Evolutionary conservation across 2,329 filamentous ascomycete species (phyloP).

Genomic region (Pestalotiopsis sp.): DNA sequence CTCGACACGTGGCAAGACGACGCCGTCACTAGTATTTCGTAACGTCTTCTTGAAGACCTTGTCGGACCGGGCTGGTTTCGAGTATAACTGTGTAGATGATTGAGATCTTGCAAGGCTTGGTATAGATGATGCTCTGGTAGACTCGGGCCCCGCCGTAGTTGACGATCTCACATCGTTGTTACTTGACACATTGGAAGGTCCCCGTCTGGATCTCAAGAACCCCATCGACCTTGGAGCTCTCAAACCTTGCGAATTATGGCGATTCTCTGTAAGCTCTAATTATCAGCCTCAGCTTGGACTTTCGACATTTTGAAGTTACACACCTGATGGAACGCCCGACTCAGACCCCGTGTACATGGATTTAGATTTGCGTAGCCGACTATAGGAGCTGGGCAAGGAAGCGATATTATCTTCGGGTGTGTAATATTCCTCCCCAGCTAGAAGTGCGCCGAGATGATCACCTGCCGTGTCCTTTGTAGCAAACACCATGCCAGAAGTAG

Average conservation of each 20-base stretch:
- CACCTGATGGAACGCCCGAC: not conserved
- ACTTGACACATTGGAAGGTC: slow-evolving; percentile 23
- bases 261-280: not conserved
- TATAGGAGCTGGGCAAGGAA: slow-evolving; percentile 51
- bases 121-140: no score
- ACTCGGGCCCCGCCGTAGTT: no score
- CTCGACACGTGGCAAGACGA: slow-evolving; percentile 27
- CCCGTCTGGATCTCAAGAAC: slow-evolving; percentile 43
- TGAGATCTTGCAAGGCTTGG: slow-evolving; percentile 29
- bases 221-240: slow-evolving; percentile 59
- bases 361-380: slow-evolving; percentile 55
- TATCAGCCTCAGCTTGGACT: no score
- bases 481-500: slow-evolving; percentile 29
- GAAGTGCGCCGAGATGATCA: slow-evolving; percentile 39
- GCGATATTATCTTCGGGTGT: slow-evolving; percentile 50
- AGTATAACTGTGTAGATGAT: slow-evolving; percentile 47
- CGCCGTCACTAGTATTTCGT: slow-evolving; percentile 52
- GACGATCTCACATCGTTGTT: not conserved
- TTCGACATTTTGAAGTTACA: not conserved
- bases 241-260: slow-evolving; percentile 25
- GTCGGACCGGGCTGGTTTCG: slow-evolving; percentile 38
- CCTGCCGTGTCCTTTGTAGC: slow-evolving; percentile 33
- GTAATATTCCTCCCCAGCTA: slow-evolving; percentile 45
- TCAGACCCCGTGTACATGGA: slow-evolving; percentile 52
- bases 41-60: slow-evolving; percentile 44